Evolutionary conservation across 805 yeast genomes (phyloP).

Genomic region (Wilhelminamyces savonicus): DNA sequence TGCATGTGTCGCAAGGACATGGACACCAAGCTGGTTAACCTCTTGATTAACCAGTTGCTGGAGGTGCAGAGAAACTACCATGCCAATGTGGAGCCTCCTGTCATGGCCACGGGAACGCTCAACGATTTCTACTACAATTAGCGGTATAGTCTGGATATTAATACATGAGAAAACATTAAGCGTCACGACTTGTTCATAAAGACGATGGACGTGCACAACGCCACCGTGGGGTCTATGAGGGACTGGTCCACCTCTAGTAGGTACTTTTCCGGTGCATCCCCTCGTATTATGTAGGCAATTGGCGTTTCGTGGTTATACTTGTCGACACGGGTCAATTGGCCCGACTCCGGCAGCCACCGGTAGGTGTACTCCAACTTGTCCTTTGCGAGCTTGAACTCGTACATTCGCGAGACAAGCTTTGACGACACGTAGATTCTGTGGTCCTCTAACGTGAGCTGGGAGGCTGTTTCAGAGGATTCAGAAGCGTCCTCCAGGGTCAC

Average conservation of each 20-base stretch:
- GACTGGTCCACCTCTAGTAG: slow-evolving; percentile 3
- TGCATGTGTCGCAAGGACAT: slow-evolving; percentile 45
- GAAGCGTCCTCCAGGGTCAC: neutral
- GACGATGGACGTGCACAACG: slow-evolving; percentile 4
- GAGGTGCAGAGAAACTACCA: slow-evolving; percentile 27
- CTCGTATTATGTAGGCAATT: slow-evolving; percentile 3
- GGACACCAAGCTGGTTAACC: slow-evolving; percentile 23
- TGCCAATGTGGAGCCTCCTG: slow-evolving; percentile 26
- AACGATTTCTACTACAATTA: slow-evolving; percentile 22
- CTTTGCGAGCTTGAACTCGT: slow-evolving; percentile 5
- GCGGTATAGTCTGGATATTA: neutral
- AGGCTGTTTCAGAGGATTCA: neutral
- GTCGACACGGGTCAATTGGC: slow-evolving; percentile 3
- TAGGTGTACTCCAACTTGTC: slow-evolving; percentile 2
- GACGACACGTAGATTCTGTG: slow-evolving; percentile 8
- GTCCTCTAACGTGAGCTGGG: neutral
- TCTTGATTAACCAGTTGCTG: slow-evolving; percentile 20
- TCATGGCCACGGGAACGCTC: slow-evolving; percentile 24
- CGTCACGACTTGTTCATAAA: slow-evolving; percentile 2
- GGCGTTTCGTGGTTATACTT: slow-evolving; percentile 1
- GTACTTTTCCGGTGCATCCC: slow-evolving; percentile 1
- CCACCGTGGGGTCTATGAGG: slow-evolving; percentile 1
- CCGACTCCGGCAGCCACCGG: slow-evolving; percentile 4
- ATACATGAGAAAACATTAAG: slow-evolving; percentile 1
- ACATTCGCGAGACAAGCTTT: slow-evolving; percentile 5